Base-by-base conservation (phyloP, 768 basidiomycete genomes). In the Lentinula aciculospora region DNA sequence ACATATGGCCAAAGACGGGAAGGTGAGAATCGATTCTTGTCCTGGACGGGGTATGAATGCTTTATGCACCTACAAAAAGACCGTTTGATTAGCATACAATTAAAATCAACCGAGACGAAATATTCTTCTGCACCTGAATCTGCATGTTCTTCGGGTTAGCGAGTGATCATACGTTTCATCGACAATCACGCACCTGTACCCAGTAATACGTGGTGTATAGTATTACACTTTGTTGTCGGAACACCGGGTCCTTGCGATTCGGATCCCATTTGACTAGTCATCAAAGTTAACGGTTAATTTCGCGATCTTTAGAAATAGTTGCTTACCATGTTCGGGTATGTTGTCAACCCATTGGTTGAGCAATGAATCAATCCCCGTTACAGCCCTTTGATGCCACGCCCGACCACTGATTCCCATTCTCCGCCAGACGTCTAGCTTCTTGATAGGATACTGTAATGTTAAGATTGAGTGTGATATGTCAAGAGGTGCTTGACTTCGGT, bases 281-380 rank as follows among this genome's bases (percentile, higher is more conserved):
- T 2, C 6, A 34, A 12, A 51, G 37, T 44, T 9, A 44, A 23
- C 39, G 28, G 25, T 42, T 40, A 23, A n/a, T 46, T 44, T 28
- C 4, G 2, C 17, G 8, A 19, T 28, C 27, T 39, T 23, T 28
- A 19, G 29, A 32, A 19, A 29, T n/a, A 15, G n/a, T 19, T 5
- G 31, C 70, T 67, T 60, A 72, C 70, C 39, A 34, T 72, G 69
- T 63, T 69, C 65, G 3, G 83, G 83, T 3, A 84, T 72, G 7
- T 72, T 65, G 42, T 83, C 78, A 1, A 80, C 71, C 84, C 84
- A 85, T 21, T 76, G 71, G 58, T 83, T 84, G 29, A 85, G 64
- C 2, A 77, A 76, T 8, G 79, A 79, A 67, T 85, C 84, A 10
- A 57, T 32, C 27, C 48, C 56, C 56, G 19, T 48, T 12, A 57